A percentile compares a stretch with the other conserved stretches of the same genome.
Evolutionary conservation across 225 moss, liverwort and hornwort genomes (phyloP).

Genomic region (Pseudisothecium myosuroides): DNA sequence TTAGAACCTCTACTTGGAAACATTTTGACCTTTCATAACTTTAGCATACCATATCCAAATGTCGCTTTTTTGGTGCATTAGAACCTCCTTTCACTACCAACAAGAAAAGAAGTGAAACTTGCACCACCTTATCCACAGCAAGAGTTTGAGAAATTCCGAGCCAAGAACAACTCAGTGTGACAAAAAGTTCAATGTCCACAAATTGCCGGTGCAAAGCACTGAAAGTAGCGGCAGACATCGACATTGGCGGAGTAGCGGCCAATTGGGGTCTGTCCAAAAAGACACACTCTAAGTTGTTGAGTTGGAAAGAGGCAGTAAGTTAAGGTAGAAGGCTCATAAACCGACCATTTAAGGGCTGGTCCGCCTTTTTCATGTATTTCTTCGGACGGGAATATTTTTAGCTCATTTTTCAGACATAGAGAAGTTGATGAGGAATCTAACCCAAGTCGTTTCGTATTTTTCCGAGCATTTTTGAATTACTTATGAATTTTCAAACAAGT

Average conservation of each 20-base stretch:
- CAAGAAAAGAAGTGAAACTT: neutral
- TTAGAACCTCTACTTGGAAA: neutral
- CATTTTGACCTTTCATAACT: neutral
- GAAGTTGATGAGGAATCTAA: too few relatives aligned
- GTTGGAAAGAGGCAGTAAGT: too few relatives aligned
- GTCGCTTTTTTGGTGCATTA: rapidly evolving
- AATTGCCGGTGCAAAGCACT: neutral
- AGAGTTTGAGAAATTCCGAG: too few relatives aligned
- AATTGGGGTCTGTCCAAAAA: neutral
- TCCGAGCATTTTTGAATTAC: too few relatives aligned
- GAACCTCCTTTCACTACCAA: neutral
- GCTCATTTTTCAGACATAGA: too few relatives aligned
- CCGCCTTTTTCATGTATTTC: too few relatives aligned
- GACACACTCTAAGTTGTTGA: neutral
- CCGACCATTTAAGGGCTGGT: too few relatives aligned
- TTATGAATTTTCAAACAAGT: too few relatives aligned
- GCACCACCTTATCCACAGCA: neutral
- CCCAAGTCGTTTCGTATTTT: too few relatives aligned
- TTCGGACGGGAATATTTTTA: too few relatives aligned
- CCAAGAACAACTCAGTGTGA: neutral
- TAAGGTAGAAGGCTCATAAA: too few relatives aligned
- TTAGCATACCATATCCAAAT: neutral
- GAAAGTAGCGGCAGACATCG: neutral
- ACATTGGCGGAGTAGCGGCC: neutral
- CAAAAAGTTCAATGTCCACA: neutral